Base-by-base conservation (phyloP, 2,329 filamentous ascomycete species). In the Sarocladiaceae sp. region DNA sequence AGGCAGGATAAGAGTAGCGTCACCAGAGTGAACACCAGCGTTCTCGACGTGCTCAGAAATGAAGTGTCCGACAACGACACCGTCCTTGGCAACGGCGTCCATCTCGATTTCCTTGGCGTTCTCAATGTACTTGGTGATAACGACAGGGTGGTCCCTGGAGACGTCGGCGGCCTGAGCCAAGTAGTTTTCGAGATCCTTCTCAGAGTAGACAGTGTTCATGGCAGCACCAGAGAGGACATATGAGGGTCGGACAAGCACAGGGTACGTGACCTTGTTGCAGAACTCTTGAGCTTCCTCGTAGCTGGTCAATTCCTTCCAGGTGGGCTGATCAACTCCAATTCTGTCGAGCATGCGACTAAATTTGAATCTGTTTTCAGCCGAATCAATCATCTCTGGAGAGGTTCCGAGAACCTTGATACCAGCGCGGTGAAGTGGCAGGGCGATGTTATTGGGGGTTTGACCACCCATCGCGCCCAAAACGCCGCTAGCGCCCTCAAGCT, bases 31-130 rank as follows among this genome's bases (percentile, higher is more conserved):
- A 10, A 99, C 94, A 76, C 94, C 94, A 18, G 94, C 94, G 62
- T 97, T 97, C 72, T 99, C 94, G 37, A 99, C 94, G 69, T 99
- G 94, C 76, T 99, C 94, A 0, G 93, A 97, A 65, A 99, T 90
- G 71, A 97, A 97, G 69, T 97, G 94, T 12, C 93, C 91, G 53
- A 97, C 83, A 71, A 97, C 88, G 52, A 82, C 86, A 64, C 94
- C 94, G 60, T 95, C 87, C 62, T 86, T 87, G 51, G 93, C 94
- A 40, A 99, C 94, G 36, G 94, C 94, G 62, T 99, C 94, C 94
- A 99, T 97, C 72, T 99, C 94, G 57, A 99, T 97, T 70, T 99
- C 94, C 78, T 99, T 97, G 58, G 94, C 94, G 60, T 96, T 94
- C 76, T 99, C 94, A 59, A 99, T 97, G 73, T 97, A 99, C 75